Base-by-base conservation (phyloP, 805 yeast genomes). In the Starmerella bacillaris region DNA sequence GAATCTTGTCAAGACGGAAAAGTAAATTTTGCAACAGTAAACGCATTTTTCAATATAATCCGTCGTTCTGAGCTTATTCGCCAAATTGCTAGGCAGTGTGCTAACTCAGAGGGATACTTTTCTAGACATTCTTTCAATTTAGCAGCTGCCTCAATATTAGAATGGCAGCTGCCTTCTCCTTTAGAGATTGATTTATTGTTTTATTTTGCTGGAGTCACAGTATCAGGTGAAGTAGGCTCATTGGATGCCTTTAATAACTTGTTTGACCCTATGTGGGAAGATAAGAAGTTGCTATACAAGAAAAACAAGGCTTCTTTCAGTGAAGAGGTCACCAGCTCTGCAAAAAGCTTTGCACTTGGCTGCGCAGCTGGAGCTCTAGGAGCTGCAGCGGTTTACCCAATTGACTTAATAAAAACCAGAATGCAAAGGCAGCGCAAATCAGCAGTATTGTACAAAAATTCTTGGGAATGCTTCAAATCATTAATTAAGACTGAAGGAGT, bases 291-390 rank as follows among this genome's bases (percentile, higher is more conserved):
- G 16, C 49, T 55, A 22, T 56, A 56, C 49, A 46, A 41, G 42
- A 58, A 56, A 46, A 51, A 51, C 21, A 55, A 45, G 18, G 59
- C 64, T 3, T 53, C 62, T 16, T 67, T 67, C 43, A 44, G 64
- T 69, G 78, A 51, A 30, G 59, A 59, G 46, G 73, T 86, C 34
- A 80, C 86, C 43, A 92, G 79, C 51, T 79, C 93, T 6, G 65
- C 75, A 37, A 80, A 84, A 58, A 82, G 92, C 39, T 86, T 86
- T 57, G 60, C 78, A 21, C 63, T 86, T 39, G 98, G 98, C 14
- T 82, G 95, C 3, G 67, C 84, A 34, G 96, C 98, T 21, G 98
- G 98, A 39, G 89, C 94, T 48, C 73, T 86, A 57, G 98, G 98
- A 42, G 95, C 98, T n/a, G 80, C 94, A 4, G 79, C 78, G 12